Conservation (phyloP, 2,329 filamentous ascomycete genomes). For the Paramyrothecium roridum region DNA sequence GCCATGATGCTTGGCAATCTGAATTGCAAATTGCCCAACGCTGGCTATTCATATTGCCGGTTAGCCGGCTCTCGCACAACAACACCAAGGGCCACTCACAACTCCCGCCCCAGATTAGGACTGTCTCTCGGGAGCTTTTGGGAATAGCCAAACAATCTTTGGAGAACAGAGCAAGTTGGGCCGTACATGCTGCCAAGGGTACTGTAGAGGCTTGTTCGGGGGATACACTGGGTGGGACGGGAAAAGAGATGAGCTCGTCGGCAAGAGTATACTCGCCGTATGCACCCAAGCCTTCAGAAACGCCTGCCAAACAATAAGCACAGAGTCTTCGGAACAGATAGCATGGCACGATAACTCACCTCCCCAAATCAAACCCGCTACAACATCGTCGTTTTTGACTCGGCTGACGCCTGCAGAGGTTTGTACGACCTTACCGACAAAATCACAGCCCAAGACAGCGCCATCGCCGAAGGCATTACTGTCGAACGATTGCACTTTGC, state of each 20-base stretch:
- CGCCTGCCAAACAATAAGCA: conserved; percentile 7
- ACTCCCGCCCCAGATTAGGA: conserved; percentile 39
- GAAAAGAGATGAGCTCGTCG: conserved; percentile 35
- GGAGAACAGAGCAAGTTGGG: conserved; percentile 35
- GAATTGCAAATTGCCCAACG: conserved; percentile 19
- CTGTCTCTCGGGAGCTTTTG: background rate
- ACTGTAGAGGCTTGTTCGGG: conserved; percentile 27
- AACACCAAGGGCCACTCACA: conserved; percentile 17
- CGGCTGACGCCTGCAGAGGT: conserved; percentile 20
- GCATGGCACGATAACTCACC: conserved; percentile 14
- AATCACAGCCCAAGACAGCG: conserved; percentile 33
- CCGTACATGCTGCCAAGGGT: conserved; percentile 31
- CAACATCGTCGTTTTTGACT: conserved; percentile 12
- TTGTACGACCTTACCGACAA: conserved; percentile 29
- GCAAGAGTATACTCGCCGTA: conserved; percentile 34
- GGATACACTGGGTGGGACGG: conserved; percentile 22
- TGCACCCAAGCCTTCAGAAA: conserved; percentile 26
- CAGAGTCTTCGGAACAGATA: background rate
- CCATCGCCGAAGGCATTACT: conserved; percentile 32
- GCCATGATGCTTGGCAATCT: conserved; percentile 24
- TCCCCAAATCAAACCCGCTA: conserved; percentile 24
- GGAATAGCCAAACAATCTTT: conserved; percentile 27
- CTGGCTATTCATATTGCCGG: conserved; percentile 5
- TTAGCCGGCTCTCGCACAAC: too few species aligned
- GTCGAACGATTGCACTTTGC: conserved; percentile 28